A percentile compares a stretch with the other conserved stretches of the same genome.
phyloP scores from a whole-genome alignment of 129 eudicot genomes.

The Arctium minus region DNA sequence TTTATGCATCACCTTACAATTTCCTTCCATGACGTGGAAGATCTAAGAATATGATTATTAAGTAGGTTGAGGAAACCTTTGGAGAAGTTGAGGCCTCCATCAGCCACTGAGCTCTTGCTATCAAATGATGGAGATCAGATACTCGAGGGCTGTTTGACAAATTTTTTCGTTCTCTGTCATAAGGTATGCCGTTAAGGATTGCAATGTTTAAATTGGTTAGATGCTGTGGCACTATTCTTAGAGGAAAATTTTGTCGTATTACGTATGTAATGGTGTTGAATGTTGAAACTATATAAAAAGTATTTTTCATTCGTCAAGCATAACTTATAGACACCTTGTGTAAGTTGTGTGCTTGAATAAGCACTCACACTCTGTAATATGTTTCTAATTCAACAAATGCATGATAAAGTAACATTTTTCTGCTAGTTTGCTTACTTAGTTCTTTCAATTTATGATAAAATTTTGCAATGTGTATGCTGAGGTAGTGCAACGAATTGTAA shows the following conservation, averaged over 20 bases:
- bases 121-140: constrained; percentile 74
- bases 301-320: not conserved
- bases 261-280: not conserved
- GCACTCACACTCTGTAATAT: not conserved
- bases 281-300: not conserved
- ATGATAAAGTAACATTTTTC: not conserved
- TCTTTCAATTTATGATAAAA: not conserved
- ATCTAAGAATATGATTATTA: constrained; percentile 20
- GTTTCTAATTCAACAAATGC: not conserved
- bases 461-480: not conserved
- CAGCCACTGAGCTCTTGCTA: constrained; percentile 69
- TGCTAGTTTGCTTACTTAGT: not conserved
- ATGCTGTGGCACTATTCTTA: not conserved
- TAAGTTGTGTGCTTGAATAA: not conserved
- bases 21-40: constrained; percentile 7
- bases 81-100: constrained; percentile 90
- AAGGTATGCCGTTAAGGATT: constrained; percentile 44
- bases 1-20: not conserved
- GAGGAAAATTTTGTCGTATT: not conserved
- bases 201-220: not conserved
- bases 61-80: constrained; percentile 74
- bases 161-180: constrained; percentile 65
- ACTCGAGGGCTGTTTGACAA: constrained; percentile 84
- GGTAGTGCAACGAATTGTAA: not conserved
- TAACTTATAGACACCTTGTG: not conserved